These are phyloP conservation scores for Verbena officinalis DNA, from an alignment of 257 asterid species.

Conservation along the genomic window DNA sequence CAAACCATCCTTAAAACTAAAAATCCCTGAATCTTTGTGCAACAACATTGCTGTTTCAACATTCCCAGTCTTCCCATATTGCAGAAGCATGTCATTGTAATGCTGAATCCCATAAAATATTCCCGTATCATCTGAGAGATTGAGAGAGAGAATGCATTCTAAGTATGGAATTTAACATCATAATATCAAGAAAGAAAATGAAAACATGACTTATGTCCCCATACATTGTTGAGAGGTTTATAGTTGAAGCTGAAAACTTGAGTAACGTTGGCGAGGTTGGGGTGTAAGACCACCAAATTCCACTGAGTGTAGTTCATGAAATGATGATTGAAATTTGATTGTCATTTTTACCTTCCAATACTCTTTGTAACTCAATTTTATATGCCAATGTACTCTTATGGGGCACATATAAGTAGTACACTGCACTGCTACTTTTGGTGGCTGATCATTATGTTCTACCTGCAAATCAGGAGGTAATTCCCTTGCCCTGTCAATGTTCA, in stretches of 20 bases:
- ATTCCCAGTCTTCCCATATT: slow-evolving; percentile 62
- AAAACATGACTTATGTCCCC: slow-evolving; percentile 57
- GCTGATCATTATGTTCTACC: slow-evolving; percentile 42
- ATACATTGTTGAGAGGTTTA: slow-evolving; percentile 61
- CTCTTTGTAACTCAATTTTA: slow-evolving; percentile 57
- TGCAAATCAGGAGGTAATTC: slow-evolving; percentile 49
- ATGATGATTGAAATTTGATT: slow-evolving; percentile 49
- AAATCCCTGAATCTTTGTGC: slow-evolving; percentile 48
- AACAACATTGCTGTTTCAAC: slow-evolving; percentile 75
- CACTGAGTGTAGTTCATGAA: slow-evolving; percentile 66
- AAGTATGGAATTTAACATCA: neutral
- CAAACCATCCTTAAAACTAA: slow-evolving; percentile 76
- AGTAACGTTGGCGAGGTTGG: slow-evolving; percentile 60
- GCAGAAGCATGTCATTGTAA: slow-evolving; percentile 78
- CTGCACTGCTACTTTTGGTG: slow-evolving; percentile 43
- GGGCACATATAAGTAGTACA: slow-evolving; percentile 85
- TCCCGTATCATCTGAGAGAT: slow-evolving; percentile 72
- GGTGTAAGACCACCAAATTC: slow-evolving; percentile 76
- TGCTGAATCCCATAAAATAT: slow-evolving; percentile 65
- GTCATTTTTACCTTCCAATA: slow-evolving; percentile 90
- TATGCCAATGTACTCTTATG: slow-evolving; percentile 77
- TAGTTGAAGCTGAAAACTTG: slow-evolving; percentile 86
- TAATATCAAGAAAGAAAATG: neutral
- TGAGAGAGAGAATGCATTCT: neutral
- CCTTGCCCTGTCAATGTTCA: slow-evolving; percentile 45